phyloP scores from a whole-genome alignment of 73 alveolate genomes.

The Breviolum minutum region DNA sequence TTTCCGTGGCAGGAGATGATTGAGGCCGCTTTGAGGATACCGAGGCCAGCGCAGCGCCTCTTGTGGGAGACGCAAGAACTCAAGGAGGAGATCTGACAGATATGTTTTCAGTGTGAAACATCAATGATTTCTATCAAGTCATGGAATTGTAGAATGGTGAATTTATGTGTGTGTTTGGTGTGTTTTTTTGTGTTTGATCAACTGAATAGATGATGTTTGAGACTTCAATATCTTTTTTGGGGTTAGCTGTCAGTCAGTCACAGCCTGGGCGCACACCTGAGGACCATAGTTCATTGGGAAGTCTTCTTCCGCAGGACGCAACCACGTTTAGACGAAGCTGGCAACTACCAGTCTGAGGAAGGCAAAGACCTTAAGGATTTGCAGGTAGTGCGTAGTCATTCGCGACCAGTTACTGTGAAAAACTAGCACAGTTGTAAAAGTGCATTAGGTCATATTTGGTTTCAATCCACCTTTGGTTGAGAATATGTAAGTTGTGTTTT shows the following conservation, averaged over 20 bases:
- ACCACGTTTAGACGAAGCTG: neutral
- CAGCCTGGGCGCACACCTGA: neutral
- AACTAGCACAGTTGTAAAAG: neutral
- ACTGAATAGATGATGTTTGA: neutral
- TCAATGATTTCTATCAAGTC: too few relatives aligned
- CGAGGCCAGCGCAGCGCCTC: constrained; percentile 50
- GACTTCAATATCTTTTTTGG: neutral
- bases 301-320: constrained; percentile 1
- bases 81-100: neutral
- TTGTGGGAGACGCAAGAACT: neutral
- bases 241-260: neutral
- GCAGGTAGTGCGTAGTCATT: neutral
- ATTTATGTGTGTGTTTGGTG: too few relatives aligned
- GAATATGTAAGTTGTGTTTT: too few relatives aligned
- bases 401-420: neutral
- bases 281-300: neutral
- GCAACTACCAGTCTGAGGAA: neutral
- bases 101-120: too few relatives aligned
- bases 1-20: constrained; percentile 1
- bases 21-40: constrained; percentile 54
- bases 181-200: neutral
- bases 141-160: too few relatives aligned
- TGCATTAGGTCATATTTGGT: neutral
- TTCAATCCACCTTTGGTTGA: too few relatives aligned
- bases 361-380: neutral